Evolutionary conservation across 495 filamentous ascomycete species (phyloP).

Genomic region (Staphylotrichum longicolle): DNA sequence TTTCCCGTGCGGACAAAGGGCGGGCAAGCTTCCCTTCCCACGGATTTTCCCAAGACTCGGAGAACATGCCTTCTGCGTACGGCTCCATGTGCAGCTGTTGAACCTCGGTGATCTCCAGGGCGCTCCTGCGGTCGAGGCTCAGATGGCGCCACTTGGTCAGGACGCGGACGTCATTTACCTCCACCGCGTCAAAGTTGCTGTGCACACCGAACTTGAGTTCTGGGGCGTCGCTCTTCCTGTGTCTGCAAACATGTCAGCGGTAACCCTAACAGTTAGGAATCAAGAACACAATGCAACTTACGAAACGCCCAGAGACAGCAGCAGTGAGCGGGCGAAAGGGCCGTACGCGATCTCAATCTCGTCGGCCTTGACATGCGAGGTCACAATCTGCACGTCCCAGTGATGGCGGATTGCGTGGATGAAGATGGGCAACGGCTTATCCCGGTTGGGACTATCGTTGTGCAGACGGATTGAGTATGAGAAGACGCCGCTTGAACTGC

Average conservation of each 20-base stretch:
- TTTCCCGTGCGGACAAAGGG: neutral
- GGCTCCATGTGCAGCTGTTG: conserved; percentile 33
- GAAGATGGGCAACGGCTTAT: conserved; percentile 24
- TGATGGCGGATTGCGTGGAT: conserved; percentile 43
- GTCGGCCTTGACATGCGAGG: conserved; percentile 23
- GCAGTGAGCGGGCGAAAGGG: conserved; percentile 33
- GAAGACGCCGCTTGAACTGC: conserved; percentile 27
- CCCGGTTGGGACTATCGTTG: neutral
- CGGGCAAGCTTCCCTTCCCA: neutral
- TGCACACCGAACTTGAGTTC: conserved; percentile 29
- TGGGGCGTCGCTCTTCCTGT: conserved; percentile 10
- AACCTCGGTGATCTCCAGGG: conserved; percentile 45
- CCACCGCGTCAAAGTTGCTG: conserved; percentile 16
- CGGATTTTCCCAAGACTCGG: neutral
- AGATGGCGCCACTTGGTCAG: conserved; percentile 30
- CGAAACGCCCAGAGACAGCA: conserved; percentile 37
- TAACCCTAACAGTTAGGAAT: neutral
- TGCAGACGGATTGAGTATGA: conserved; percentile 25
- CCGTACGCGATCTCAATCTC: conserved; percentile 28
- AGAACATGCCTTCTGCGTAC: neutral
- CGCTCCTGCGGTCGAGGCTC: conserved; percentile 22
- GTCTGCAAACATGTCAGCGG: neutral
- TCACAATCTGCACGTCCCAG: conserved; percentile 45
- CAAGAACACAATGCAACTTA: conserved; percentile 26
- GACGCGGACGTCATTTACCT: conserved; percentile 34